Conservation (phyloP, 2,329 filamentous ascomycete species). For the Fusarium drepaniforme region DNA sequence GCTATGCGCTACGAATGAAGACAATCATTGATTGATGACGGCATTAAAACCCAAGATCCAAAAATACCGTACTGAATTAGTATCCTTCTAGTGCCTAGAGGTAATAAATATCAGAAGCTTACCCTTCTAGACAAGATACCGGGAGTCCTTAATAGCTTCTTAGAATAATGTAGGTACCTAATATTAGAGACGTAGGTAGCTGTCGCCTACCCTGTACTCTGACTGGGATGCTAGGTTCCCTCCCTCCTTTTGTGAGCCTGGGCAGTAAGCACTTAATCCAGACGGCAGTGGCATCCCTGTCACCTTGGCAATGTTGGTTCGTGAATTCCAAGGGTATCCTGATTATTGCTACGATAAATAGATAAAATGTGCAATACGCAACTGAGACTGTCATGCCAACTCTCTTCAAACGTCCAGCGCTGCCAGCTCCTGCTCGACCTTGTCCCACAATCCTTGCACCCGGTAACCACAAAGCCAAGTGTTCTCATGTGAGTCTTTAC, state of each 20-base stretch:
- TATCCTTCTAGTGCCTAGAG: background rate
- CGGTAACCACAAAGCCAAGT: constrained; percentile 28
- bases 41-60: too few relatives aligned
- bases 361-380: background rate
- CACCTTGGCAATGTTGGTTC: background rate
- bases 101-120: background rate
- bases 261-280: background rate
- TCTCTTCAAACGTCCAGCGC: background rate
- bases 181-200: too few relatives aligned
- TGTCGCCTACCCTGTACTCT: too few relatives aligned
- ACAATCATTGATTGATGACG: too few relatives aligned
- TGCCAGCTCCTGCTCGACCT: constrained; percentile 7
- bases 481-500: constrained; percentile 19
- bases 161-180: too few relatives aligned
- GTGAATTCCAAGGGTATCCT: background rate
- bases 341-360: background rate
- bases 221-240: background rate
- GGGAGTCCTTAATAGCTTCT: background rate
- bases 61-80: too few relatives aligned
- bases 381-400: background rate
- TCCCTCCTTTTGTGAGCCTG: background rate
- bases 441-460: constrained; percentile 10
- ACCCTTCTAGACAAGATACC: fast-evolving
- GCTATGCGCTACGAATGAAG: too few relatives aligned
- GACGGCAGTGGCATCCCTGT: background rate